Base-by-base conservation (phyloP, 345 rosid species). In the Zanthoxylum bungeanum region DNA sequence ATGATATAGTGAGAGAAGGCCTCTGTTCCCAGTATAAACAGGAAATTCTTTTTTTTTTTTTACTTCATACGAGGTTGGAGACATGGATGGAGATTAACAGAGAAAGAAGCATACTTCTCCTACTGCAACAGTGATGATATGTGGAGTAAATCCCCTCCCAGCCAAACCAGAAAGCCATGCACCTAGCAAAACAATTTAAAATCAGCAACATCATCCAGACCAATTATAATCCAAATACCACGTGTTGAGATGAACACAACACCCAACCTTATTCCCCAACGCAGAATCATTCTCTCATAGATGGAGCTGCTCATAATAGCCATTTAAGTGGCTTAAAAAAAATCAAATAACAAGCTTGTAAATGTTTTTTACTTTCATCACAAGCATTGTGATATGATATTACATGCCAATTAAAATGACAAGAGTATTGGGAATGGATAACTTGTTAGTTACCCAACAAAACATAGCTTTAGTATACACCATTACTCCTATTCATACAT, bases 71-170 rank as follows among this genome's bases (percentile, higher is more conserved):
- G 33, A 68, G 33, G 17, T 24, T 53, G 60, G 60, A 47, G 21
- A 57, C 39, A 60, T n/a, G n/a, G n/a, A 22, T 33, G 66, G 19
- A 70, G 22, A 68, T 56, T 66, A 31, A n/a, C n/a, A 42, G 69
- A 70, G 66, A 56, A 46, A 17, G 64, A 11, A 10, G 63, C 88
- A 74, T 87, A 92, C 97, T 78, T 92, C 97, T 82, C 97, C 97
- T 60, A 83, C 78, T 40, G 91, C 89, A 73, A 88, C 83, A 3
- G 88, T 69, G 75, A 92, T 85, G 76, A 90, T 76, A 61, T 89
- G 96, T 6, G 96, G 93, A 39, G 91, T 88, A 79, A 90, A 92
- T 68, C 96, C 93, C 78, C 85, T 81, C 67, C 97, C 96, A 42
- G 97, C 89, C 2, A 93, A 79, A 69, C 92, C 89, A 67, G 93